Conservation (phyloP, 2,329 filamentous ascomycete genomes). For the Rhexocercosporidium sp. region DNA sequence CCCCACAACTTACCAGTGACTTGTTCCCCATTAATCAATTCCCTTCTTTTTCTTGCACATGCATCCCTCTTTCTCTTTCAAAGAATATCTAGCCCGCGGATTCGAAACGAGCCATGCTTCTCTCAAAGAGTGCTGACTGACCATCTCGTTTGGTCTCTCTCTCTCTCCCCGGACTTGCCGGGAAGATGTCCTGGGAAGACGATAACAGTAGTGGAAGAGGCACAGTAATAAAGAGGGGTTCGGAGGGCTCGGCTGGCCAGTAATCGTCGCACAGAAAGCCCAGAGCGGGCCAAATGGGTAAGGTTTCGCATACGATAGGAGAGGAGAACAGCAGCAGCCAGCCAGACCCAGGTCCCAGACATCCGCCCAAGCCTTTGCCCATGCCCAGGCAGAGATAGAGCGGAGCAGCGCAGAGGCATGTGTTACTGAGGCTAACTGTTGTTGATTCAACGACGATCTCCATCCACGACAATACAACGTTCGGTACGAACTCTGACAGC, state of each 20-base stretch:
- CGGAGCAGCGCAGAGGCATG: slow-evolving; percentile 20
- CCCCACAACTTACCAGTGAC: not conserved
- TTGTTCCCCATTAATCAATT: not conserved
- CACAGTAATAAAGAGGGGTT: slow-evolving; percentile 18
- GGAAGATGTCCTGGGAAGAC: not conserved
- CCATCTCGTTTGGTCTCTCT: not conserved
- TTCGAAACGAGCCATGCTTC: not conserved
- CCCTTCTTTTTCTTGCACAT: not conserved
- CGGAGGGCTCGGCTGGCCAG: slow-evolving; percentile 16
- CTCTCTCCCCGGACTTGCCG: slow-evolving; percentile 10
- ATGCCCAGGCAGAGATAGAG: not conserved
- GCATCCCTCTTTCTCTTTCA: not conserved
- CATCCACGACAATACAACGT: slow-evolving; percentile 3
- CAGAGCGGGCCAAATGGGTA: not conserved
- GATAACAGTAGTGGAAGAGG: not conserved
- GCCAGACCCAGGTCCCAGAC: not conserved
- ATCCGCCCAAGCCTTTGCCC: not conserved
- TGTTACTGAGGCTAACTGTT: slow-evolving; percentile 31
- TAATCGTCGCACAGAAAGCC: not conserved
- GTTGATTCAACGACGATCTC: slow-evolving; percentile 20
- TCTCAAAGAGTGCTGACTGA: not conserved
- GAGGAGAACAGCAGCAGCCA: not conserved
- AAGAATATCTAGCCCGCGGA: not conserved
- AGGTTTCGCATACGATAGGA: not conserved
- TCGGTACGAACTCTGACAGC: not conserved